These are phyloP conservation scores for Penicillium waksmanii DNA, from an alignment of 495 filamentous ascomycete genomes.

Conservation along the genomic window DNA sequence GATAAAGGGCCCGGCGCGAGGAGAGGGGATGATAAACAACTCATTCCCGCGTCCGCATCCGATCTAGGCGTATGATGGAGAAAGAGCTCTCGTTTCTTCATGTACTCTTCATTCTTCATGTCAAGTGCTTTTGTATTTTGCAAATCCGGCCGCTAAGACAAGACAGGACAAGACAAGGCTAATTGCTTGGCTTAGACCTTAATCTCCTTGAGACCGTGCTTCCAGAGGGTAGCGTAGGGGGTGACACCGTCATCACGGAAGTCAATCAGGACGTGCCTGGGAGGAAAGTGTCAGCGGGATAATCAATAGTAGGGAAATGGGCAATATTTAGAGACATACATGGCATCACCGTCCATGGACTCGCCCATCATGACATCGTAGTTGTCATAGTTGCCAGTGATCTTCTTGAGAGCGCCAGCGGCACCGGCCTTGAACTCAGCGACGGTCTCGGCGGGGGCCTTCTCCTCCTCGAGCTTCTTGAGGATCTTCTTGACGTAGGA, in stretches of 20 bases:
- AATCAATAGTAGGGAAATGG: neutral
- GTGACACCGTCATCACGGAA: constrained; percentile 96
- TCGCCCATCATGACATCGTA: constrained; percentile 93
- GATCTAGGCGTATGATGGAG: constrained; percentile 14
- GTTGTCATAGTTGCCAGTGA: constrained; percentile 85
- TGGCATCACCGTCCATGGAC: constrained; percentile 88
- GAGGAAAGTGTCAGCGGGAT: constrained; percentile 2
- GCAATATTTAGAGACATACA: constrained; percentile 56
- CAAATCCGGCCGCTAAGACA: constrained; percentile 16
- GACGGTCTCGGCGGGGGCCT: constrained; percentile 64
- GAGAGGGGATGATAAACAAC: constrained; percentile 3
- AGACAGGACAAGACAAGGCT: neutral
- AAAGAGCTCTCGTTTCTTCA: constrained; percentile 26
- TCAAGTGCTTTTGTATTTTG: constrained; percentile 35
- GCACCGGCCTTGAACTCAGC: constrained; percentile 78
- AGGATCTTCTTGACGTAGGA: constrained; percentile 91
- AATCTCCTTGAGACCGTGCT: constrained; percentile 85
- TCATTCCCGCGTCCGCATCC: constrained; percentile 23
- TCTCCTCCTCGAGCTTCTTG: constrained; percentile 62
- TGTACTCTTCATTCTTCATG: constrained; percentile 31
- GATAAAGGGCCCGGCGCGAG: constrained; percentile 26
- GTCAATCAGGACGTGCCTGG: constrained; percentile 90
- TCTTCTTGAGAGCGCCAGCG: constrained; percentile 71
- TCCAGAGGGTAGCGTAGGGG: constrained; percentile 90
- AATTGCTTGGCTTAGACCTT: constrained; percentile 73